Base-by-base conservation (phyloP, 768 basidiomycete species). In the Cystoderma amianthinum region DNA sequence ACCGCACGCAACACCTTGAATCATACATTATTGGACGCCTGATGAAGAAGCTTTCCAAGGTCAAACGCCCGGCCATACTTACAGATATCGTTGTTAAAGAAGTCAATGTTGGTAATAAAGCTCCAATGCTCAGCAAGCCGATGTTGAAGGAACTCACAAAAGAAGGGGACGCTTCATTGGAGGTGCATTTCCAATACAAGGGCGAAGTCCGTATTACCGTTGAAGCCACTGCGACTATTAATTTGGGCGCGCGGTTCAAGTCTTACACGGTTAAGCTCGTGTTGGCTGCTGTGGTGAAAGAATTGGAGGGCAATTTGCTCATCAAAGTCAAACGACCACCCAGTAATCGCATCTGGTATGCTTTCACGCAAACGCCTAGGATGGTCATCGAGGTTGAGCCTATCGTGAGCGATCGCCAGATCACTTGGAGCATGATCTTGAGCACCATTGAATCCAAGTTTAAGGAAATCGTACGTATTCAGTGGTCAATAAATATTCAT, bases 111-210 rank as follows among this genome's bases (percentile, higher is more conserved):
- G 95, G 95, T 7, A 78, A 80, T 51, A 80, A 69, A 40, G 73
- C 88, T 0, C 91, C 94, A 2, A 85, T 85, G 48, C 73, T 98
- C 47, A 90, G 85, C 71, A 95, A 94, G 49, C 96, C 96, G 2
- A 97, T 98, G 95, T 71, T 99, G 42, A 98, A 98, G 65, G 92
- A 97, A 53, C 79, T 97, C 41, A 95, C 92, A 1, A 82, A 84
- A 49, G 92, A 96, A 43, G 96, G 96, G 13, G 89, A 95, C 48
- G 91, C 92, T 0, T 74, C 89, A 3, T 67, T 98, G 54, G 95
- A 97, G 54, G 77, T 94, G 4, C 83, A 86, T 47, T 61, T 95
- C 18, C 71, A 69, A 10, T 94, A 87, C 69, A 84, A 85, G 57
- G 92, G 93, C 36, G 90, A 91, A 55, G 65, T 97, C 18, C 76